A percentile compares a stretch with the other conserved stretches of the same genome.
Evolutionary conservation across 192 early-diverging fungal genomes (phyloP).

Genomic region (Piromyces sp.): DNA sequence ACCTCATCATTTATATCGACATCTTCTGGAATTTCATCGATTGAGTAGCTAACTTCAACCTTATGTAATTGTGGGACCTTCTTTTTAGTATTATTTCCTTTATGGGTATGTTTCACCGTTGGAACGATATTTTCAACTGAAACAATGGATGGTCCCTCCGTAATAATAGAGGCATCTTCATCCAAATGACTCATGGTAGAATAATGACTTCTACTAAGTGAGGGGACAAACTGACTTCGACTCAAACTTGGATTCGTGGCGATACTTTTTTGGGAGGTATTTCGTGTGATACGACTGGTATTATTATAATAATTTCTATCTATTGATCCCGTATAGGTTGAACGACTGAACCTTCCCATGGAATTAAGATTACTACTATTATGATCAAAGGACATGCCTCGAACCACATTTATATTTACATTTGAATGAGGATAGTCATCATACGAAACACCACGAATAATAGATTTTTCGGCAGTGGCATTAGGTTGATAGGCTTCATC

Average conservation of each 20-base stretch:
- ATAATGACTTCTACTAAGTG: background rate
- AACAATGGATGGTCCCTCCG: background rate
- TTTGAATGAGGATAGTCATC: no score
- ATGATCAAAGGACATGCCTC: no score
- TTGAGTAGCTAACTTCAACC: background rate
- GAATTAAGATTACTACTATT: background rate
- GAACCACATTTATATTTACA: no score
- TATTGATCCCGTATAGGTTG: background rate
- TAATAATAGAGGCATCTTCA: background rate
- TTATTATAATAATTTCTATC: background rate
- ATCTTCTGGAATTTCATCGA: background rate
- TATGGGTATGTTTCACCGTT: background rate
- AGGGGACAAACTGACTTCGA: background rate
- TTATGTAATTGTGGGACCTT: background rate
- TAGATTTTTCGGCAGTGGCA: no score
- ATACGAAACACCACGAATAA: no score
- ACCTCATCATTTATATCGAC: background rate
- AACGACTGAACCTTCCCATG: background rate
- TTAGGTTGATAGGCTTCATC: no score
- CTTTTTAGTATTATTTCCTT: background rate
- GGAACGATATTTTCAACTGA: background rate
- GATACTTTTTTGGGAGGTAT: background rate
- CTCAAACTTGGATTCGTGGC: background rate
- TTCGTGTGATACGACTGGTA: background rate
- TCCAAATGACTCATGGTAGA: background rate